phyloP scores from a whole-genome alignment of 73 alveolate genomes.

The Blepharisma japonicum region DNA sequence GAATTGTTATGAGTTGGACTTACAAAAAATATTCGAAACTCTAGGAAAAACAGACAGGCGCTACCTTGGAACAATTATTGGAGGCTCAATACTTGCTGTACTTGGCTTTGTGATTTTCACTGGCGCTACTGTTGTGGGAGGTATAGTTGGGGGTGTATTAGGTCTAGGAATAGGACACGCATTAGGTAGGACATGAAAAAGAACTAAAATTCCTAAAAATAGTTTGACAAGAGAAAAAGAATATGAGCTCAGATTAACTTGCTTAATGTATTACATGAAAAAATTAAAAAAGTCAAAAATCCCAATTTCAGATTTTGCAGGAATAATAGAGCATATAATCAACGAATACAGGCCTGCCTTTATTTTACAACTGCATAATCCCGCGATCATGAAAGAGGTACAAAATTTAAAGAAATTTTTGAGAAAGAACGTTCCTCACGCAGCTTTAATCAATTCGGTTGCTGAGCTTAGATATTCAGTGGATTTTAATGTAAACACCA shows the following conservation, averaged over 20 bases:
- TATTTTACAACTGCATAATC: background rate
- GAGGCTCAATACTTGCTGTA: too few relatives aligned
- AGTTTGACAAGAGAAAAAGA: background rate
- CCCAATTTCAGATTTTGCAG: background rate
- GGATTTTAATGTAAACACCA: background rate
- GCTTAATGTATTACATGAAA: conserved; percentile 1
- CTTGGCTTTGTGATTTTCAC: too few relatives aligned
- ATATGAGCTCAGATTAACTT: conserved; percentile 3
- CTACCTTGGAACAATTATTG: too few relatives aligned
- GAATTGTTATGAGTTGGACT: too few relatives aligned
- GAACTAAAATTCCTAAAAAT: too few relatives aligned
- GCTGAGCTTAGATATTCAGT: background rate
- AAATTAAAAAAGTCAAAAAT: background rate
- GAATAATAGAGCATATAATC: background rate
- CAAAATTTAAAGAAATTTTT: conserved; percentile 1
- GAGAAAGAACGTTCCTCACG: background rate
- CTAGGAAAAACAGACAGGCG: too few relatives aligned
- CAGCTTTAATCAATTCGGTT: background rate
- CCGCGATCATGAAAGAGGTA: background rate
- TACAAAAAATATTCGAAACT: too few relatives aligned
- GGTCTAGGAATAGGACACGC: too few relatives aligned
- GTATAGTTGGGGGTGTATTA: too few relatives aligned
- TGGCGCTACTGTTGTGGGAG: too few relatives aligned
- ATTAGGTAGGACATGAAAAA: too few relatives aligned
- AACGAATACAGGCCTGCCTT: background rate